These are phyloP conservation scores for Cystofilobasidium ferigula DNA, from an alignment of 768 basidiomycete species.

Conservation along the genomic window DNA sequence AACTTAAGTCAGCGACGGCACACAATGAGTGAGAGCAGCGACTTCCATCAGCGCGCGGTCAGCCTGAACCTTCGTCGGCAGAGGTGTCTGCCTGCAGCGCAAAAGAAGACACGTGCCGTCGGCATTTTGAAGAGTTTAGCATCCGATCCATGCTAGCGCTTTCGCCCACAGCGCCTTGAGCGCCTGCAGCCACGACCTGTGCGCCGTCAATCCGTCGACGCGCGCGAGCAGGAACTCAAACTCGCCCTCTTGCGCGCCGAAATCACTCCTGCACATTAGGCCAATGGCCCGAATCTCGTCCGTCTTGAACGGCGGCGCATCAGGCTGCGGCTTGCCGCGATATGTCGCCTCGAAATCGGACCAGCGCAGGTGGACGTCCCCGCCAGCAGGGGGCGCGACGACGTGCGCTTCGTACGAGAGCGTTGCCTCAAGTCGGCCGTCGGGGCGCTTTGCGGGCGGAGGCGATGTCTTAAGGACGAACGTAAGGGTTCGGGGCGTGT, in stretches of 20 bases:
- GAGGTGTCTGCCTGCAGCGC: too few relatives aligned
- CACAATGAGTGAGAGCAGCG: too few relatives aligned
- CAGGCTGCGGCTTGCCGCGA: slow-evolving; percentile 32
- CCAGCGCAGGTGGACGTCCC: background rate
- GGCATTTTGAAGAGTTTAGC: too few relatives aligned
- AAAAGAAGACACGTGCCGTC: too few relatives aligned
- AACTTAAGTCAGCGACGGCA: too few relatives aligned
- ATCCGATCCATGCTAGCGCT: background rate
- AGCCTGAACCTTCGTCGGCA: too few relatives aligned
- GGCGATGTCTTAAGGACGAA: slow-evolving; percentile 35
- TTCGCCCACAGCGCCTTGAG: background rate
- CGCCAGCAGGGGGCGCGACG: background rate
- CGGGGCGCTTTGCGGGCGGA: slow-evolving; percentile 26
- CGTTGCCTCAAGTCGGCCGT: slow-evolving; percentile 30
- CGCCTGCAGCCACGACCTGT: background rate
- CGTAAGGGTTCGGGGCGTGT: slow-evolving; percentile 29
- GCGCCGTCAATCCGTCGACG: background rate
- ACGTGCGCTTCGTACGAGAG: slow-evolving; percentile 33
- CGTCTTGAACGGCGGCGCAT: slow-evolving; percentile 26
- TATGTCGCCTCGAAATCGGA: slow-evolving; percentile 35
- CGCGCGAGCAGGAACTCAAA: slow-evolving; percentile 22
- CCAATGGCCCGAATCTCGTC: slow-evolving; percentile 29
- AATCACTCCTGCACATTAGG: slow-evolving; percentile 32
- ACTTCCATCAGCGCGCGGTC: too few relatives aligned
- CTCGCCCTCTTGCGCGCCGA: slow-evolving; percentile 30